Base-by-base conservation (phyloP, 2,329 filamentous ascomycete genomes). In the Verticillium longisporum region DNA sequence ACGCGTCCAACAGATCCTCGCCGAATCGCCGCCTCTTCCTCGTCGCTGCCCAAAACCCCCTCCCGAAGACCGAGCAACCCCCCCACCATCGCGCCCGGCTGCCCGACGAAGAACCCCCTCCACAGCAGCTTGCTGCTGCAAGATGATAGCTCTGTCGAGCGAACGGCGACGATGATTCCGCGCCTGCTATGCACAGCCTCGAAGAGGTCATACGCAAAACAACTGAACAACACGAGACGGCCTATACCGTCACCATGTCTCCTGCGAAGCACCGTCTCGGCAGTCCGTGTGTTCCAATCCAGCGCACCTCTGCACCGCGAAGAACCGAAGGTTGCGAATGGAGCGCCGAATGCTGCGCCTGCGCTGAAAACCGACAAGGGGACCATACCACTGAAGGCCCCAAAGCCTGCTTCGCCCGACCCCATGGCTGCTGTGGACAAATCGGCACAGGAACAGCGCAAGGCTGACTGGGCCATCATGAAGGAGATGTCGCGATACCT, bases 381-480 rank as follows among this genome's bases (percentile, higher is more conserved):
- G 21, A 31, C 14, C 26, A 32, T 7, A 13, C 6, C 15, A 26
- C 61, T 26, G 6, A 65, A 64, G 36, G 58, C 59, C 14, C 59
- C 60, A 37, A 65, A 65, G 56, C 50, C 64, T 55, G 38, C 62
- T 26, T 56, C 62, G 18, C 58, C 58, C 64, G 86, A 88, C 67
- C 81, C 85, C 34, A 75, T 93, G 54, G 83, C 90, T 21, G 77
- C 82, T 11, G 81, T 89, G 70, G 83, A 89, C 63, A 88, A 85
- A 70, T 87, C 86, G 58, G 88, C 87, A 21, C 87, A 93, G 68
- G 91, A 97, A 76, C 96, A 99, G 81, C 87, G 95, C 68, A 96
- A 93, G 77, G 94, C 93, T 9, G 95, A 99, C 72, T 97, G 94
- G 94, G 93, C 93, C 56, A 99, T 99, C 67, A 95, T 99, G 82